Evolutionary conservation across 768 basidiomycete species (phyloP).

Genomic region (Asterophora parasitica): DNA sequence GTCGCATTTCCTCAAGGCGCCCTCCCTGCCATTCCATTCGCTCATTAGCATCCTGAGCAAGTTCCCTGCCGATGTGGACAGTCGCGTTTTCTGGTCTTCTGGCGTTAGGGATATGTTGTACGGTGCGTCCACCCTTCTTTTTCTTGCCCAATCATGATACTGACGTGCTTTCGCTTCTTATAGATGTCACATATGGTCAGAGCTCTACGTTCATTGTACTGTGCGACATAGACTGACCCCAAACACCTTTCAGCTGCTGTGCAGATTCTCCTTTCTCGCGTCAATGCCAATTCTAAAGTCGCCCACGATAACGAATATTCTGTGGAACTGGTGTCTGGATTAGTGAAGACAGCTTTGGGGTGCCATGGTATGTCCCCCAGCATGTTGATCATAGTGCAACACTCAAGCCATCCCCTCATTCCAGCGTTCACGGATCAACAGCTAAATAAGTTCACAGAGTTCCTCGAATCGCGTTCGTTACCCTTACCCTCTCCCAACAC

Average conservation of each 20-base stretch:
- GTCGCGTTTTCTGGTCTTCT: slow-evolving; percentile 69
- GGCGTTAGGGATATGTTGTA: slow-evolving; percentile 61
- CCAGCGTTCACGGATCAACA: slow-evolving; percentile 66
- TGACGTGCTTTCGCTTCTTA: slow-evolving; percentile 2
- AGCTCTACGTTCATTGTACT: background rate
- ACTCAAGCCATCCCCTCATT: background rate
- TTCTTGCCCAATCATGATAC: background rate
- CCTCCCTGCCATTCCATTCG: slow-evolving; percentile 77
- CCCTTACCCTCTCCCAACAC: background rate
- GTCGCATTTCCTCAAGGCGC: slow-evolving; percentile 86
- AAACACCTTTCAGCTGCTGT: slow-evolving; percentile 37
- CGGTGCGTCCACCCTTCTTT: slow-evolving; percentile 36
- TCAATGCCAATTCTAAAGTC: slow-evolving; percentile 26
- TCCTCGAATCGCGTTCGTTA: slow-evolving; percentile 27
- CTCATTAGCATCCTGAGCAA: slow-evolving; percentile 71
- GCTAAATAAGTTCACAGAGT: slow-evolving; percentile 39
- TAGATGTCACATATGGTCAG: slow-evolving; percentile 37
- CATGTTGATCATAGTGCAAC: background rate
- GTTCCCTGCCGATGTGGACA: slow-evolving; percentile 74
- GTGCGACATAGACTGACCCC: slow-evolving; percentile 3
- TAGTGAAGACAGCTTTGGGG: slow-evolving; percentile 46
- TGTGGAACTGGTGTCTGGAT: slow-evolving; percentile 32
- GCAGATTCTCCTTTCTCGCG: slow-evolving; percentile 52
- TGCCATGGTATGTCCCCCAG: slow-evolving; percentile 48
- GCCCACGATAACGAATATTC: slow-evolving; percentile 33